Evolutionary conservation across 495 filamentous ascomycete species (phyloP).

Genomic region (Aspergillus funiculosus): DNA sequence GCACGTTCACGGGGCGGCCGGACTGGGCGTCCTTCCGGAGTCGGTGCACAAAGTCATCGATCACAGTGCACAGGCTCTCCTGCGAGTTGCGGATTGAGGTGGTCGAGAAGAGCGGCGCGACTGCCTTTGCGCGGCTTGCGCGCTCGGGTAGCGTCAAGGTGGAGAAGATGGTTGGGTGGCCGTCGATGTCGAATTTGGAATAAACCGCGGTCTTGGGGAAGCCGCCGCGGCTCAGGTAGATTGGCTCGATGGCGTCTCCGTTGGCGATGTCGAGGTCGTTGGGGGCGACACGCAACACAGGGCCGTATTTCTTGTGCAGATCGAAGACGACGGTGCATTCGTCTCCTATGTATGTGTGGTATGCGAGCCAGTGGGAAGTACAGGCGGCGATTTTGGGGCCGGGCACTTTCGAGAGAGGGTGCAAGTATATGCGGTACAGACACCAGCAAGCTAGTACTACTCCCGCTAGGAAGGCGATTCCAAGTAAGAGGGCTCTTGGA

Average conservation of each 20-base stretch:
- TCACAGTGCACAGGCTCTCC: conserved; percentile 25
- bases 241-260: conserved; percentile 36
- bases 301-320: conserved; percentile 39
- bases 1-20: conserved; percentile 36
- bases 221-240: conserved; percentile 43
- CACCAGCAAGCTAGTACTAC: too few relatives aligned
- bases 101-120: conserved; percentile 42
- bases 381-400: conserved; percentile 34
- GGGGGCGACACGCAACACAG: conserved; percentile 43
- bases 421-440: conserved; percentile 27
- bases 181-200: conserved; percentile 49
- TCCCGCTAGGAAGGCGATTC: background rate
- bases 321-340: conserved; percentile 32
- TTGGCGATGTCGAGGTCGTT: conserved; percentile 44
- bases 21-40: conserved; percentile 26
- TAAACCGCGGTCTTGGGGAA: conserved; percentile 45
- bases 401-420: conserved; percentile 35
- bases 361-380: conserved; percentile 39
- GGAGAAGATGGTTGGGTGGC: conserved; percentile 47
- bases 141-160: conserved; percentile 34
- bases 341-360: conserved; percentile 38
- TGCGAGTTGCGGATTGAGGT: conserved; percentile 31
- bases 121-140: conserved; percentile 41
- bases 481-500: background rate
- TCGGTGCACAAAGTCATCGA: conserved; percentile 34